These are phyloP conservation scores for Nannochloropsis gaditana DNA, from an alignment of 108 stramenopile genomes.

Conservation along the genomic window DNA sequence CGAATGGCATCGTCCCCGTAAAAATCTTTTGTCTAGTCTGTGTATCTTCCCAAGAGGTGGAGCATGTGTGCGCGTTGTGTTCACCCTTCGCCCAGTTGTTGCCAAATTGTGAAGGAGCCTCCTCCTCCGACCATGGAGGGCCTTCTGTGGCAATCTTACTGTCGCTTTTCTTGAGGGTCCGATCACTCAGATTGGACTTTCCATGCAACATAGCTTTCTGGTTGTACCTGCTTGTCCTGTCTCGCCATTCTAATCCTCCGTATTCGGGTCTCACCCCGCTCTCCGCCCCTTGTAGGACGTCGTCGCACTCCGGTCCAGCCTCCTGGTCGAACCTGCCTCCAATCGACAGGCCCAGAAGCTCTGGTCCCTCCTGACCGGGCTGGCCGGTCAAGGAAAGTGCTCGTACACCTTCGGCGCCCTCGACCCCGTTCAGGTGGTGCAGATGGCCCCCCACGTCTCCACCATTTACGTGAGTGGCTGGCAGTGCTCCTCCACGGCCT, in stretches of 20 bases:
- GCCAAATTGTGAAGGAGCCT: too few relatives aligned
- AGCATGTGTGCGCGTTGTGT: too few relatives aligned
- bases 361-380: constrained; percentile 41
- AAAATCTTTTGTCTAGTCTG: too few relatives aligned
- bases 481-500: constrained; percentile 85
- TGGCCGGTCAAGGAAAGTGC: constrained; percentile 61
- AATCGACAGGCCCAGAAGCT: constrained; percentile 47
- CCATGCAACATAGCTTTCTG: too few relatives aligned
- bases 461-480: constrained; percentile 85
- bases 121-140: too few relatives aligned
- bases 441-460: constrained; percentile 85
- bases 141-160: too few relatives aligned
- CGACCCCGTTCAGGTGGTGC: constrained; percentile 87
- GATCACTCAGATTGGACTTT: too few relatives aligned
- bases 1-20: too few relatives aligned
- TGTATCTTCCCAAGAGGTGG: too few relatives aligned
- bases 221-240: background rate
- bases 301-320: constrained; percentile 45
- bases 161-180: too few relatives aligned
- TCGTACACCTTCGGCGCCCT: constrained; percentile 91
- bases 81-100: too few relatives aligned
- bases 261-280: background rate
- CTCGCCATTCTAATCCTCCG: background rate
- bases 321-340: constrained; percentile 31
- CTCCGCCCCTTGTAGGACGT: constrained; percentile 50